Percentiles rank a stretch among this genome's conserved stretches.
These are phyloP conservation scores for Magnolia sinica DNA, from an alignment of 164 flowering plant genomes.

Conservation along the genomic window DNA sequence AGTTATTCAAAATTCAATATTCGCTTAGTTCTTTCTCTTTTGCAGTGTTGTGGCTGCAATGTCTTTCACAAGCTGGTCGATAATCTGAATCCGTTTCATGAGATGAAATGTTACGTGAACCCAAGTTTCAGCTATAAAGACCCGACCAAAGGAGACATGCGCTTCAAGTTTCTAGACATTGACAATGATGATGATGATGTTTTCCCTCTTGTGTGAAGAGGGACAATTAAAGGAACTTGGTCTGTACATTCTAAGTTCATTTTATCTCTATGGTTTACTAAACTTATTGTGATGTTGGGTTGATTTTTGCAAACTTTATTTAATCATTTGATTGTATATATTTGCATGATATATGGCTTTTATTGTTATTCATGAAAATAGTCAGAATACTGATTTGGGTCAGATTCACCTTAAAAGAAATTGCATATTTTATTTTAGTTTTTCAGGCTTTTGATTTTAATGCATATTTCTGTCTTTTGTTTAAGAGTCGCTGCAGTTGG, in stretches of 20 bases:
- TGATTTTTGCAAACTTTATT: neutral
- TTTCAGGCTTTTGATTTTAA: neutral
- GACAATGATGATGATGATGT: constrained; percentile 48
- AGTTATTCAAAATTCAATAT: neutral
- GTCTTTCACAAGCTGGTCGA: constrained; percentile 92
- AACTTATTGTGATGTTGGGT: neutral
- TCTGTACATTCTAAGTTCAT: constrained; percentile 20
- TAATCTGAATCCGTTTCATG: constrained; percentile 84
- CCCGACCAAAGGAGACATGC: constrained; percentile 30
- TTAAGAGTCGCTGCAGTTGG: constrained; percentile 57
- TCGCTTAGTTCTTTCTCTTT: neutral
- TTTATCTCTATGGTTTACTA: neutral
- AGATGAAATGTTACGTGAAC: constrained; percentile 81
- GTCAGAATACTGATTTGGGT: neutral
- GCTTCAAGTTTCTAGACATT: constrained; percentile 57
- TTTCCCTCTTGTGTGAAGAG: constrained; percentile 39
- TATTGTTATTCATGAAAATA: neutral
- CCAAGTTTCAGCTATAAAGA: constrained; percentile 65
- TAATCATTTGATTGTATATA: constrained; percentile 20
- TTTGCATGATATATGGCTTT: neutral
- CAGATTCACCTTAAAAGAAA: neutral
- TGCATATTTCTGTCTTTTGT: constrained; percentile 8
- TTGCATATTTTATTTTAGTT: no score
- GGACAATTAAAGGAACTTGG: constrained; percentile 5
- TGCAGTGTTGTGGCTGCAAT: constrained; percentile 90